Conservation (phyloP, 2,329 filamentous ascomycete species). For the Talaromyces verruculosus region DNA sequence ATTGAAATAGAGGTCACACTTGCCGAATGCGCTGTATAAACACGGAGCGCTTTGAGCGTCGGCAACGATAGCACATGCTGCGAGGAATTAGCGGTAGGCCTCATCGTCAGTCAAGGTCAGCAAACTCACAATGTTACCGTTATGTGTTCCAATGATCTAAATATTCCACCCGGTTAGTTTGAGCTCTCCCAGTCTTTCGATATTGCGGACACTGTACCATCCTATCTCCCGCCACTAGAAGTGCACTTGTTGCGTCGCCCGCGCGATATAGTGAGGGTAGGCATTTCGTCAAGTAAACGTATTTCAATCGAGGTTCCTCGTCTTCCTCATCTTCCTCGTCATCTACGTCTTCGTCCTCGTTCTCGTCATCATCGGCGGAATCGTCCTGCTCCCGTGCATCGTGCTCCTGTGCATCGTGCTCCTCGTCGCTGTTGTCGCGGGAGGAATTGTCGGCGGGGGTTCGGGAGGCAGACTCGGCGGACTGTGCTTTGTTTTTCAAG, state of each 20-base stretch:
- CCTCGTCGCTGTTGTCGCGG: slow-evolving; percentile 21
- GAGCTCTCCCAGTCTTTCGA: slow-evolving; percentile 8
- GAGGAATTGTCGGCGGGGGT: neutral
- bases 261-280: slow-evolving; percentile 83
- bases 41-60: slow-evolving; percentile 73
- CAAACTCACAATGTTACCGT: slow-evolving; percentile 82
- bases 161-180: slow-evolving; percentile 35
- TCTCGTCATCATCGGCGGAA: slow-evolving; percentile 4
- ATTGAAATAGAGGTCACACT: slow-evolving; percentile 88
- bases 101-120: neutral
- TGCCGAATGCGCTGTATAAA: slow-evolving; percentile 89
- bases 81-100: slow-evolving; percentile 13
- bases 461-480: neutral
- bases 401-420: slow-evolving; percentile 20
- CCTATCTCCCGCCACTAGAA: slow-evolving; percentile 90
- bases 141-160: slow-evolving; percentile 89
- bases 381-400: slow-evolving; percentile 25
- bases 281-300: slow-evolving; percentile 79
- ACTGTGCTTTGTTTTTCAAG: neutral
- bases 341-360: slow-evolving; percentile 49
- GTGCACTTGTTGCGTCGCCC: slow-evolving; percentile 89
- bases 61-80: slow-evolving; percentile 86
- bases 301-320: slow-evolving; percentile 92
- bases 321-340: slow-evolving; percentile 75
- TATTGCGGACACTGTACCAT: slow-evolving; percentile 63